A percentile compares a stretch with the other conserved stretches of the same genome.
phyloP scores from a whole-genome alignment of 306 rosid genomes.

The Arachis hypogaea region DNA sequence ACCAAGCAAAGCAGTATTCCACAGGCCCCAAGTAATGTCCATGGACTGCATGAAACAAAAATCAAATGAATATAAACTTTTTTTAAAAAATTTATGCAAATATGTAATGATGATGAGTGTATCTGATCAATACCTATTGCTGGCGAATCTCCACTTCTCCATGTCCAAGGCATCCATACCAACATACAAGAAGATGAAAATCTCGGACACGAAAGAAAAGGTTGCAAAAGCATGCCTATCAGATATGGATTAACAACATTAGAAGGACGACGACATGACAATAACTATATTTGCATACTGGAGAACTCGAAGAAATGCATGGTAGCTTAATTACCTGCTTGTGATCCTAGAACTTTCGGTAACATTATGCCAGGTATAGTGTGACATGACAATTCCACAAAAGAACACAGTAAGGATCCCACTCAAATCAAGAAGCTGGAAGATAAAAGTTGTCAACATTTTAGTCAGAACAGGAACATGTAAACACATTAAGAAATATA shows the following conservation, averaged over 20 bases:
- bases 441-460: slow-evolving; percentile 31
- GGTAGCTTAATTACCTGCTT: slow-evolving; percentile 46
- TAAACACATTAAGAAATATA: background rate
- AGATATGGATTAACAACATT: slow-evolving; percentile 5
- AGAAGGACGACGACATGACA: background rate
- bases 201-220: slow-evolving; percentile 57
- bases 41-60: slow-evolving; percentile 46
- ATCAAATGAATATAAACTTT: background rate
- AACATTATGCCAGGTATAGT: slow-evolving; percentile 63
- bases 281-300: background rate
- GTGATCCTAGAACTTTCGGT: slow-evolving; percentile 56
- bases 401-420: slow-evolving; percentile 73
- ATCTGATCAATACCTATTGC: slow-evolving; percentile 45
- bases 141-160: slow-evolving; percentile 58
- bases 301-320: background rate
- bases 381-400: slow-evolving; percentile 73
- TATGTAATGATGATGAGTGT: background rate
- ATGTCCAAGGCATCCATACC: slow-evolving; percentile 80
- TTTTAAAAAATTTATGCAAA: too few species aligned
- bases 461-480: slow-evolving; percentile 22
- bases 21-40: slow-evolving; percentile 52
- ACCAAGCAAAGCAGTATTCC: slow-evolving; percentile 55
- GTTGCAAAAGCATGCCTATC: slow-evolving; percentile 67
- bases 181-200: slow-evolving; percentile 67
- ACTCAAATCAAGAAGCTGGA: slow-evolving; percentile 53